Evolutionary conservation across 345 rosid species (phyloP), one percentile per base, ranked within the genome.

Genomic region (Cochlearia excelsa): DNA sequence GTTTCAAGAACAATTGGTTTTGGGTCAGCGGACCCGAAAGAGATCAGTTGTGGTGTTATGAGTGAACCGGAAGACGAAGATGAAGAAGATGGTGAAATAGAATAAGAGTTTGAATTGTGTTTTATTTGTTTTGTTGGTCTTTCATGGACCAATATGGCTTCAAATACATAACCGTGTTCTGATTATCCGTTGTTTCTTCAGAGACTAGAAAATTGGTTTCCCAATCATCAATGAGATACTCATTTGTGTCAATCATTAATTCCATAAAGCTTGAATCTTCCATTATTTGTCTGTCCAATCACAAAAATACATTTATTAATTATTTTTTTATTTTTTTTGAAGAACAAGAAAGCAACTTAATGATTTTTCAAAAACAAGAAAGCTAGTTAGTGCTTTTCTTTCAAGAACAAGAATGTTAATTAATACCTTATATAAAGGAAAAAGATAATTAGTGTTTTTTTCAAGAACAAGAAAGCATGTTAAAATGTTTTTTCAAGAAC

Each of bases 211-310:
- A 70, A 10, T 64, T 69, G 1, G 51, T 7, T 51, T 65, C 75
- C 75, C 70, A 65, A 1, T 59, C 70, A 40, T 71, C 75, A 9
- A 65, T 30, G 3, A 71, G 10, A 59, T 52, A 71, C 59, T 71
- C 75, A 11, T 71, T 51, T 4, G 74, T 31, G 51, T 71, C 61
- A 31, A 70, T 51, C 61, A 71, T 59, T 56, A 71, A 45, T 58
- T 65, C 66, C 66, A 54, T 59, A 3, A 71, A 57, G 46, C 46
- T 52, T 47, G 75, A 52, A 46, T 71, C 66, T 27, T 71, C 75
- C 75, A n/a, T n/a, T n/a, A 71, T 70, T 34, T 63, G 11, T 35
- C 43, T 39, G 46, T 69, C 62, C 34, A 33, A 51, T 40, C 49
- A 59, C 34, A n/a, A n/a, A 16, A 26, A 26, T 27, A 23, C n/a